Conservation (phyloP, 2,329 filamentous ascomycete genomes). For the Magnaporthiopsis rhizophila region DNA sequence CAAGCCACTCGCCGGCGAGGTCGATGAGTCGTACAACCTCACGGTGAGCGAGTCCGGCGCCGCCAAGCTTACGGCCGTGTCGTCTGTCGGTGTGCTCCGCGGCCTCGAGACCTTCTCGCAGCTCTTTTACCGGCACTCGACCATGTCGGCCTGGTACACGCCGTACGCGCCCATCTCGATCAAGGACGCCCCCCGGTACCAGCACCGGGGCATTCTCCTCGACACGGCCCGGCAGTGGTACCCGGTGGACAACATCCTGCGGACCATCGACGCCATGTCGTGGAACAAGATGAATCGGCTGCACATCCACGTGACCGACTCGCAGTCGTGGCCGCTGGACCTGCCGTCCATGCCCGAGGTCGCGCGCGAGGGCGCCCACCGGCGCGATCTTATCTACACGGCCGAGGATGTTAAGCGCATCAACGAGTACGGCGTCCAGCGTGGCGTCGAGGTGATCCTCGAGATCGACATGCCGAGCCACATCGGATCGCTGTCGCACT, state of each 20-base stretch:
- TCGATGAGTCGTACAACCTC: slow-evolving; percentile 72
- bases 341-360: slow-evolving; percentile 68
- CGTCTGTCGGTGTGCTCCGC: slow-evolving; percentile 61
- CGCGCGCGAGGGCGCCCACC: slow-evolving; percentile 66
- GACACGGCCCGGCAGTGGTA: slow-evolving; percentile 71
- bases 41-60: slow-evolving; percentile 48
- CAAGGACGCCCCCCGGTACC: slow-evolving; percentile 64
- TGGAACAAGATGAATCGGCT: slow-evolving; percentile 80
- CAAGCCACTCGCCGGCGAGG: slow-evolving; percentile 52
- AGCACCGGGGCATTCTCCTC: slow-evolving; percentile 71
- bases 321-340: slow-evolving; percentile 79
- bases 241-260: slow-evolving; percentile 57
- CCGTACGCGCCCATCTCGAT: slow-evolving; percentile 63
- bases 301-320: slow-evolving; percentile 75
- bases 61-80: slow-evolving; percentile 55
- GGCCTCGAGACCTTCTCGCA: slow-evolving; percentile 73
- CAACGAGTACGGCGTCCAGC: slow-evolving; percentile 60
- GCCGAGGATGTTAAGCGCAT: slow-evolving; percentile 56
- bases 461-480: slow-evolving; percentile 81
- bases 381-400: slow-evolving; percentile 57
- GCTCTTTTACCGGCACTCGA: slow-evolving; percentile 67
- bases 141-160: slow-evolving; percentile 55
- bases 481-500: slow-evolving; percentile 57
- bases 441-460: slow-evolving; percentile 63
- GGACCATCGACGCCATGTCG: slow-evolving; percentile 66